A percentile compares a stretch with the other conserved stretches of the same genome.
Conservation (phyloP, 305 asterid species). For the Fraxinus paxiana region DNA sequence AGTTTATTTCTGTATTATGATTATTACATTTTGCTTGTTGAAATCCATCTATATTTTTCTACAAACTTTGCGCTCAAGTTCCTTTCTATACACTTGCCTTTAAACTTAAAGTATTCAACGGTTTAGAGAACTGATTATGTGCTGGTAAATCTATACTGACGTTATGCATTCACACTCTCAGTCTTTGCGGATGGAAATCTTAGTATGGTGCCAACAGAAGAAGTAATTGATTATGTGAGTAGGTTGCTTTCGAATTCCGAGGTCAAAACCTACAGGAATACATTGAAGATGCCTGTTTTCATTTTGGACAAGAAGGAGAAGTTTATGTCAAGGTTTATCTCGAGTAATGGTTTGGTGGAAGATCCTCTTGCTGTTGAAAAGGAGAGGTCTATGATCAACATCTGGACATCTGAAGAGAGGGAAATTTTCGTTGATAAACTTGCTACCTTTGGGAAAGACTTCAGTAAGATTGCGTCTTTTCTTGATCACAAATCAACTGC, state of each 20-base stretch:
- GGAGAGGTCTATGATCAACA: slow-evolving; percentile 65
- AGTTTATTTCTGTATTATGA: not conserved
- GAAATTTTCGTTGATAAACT: slow-evolving; percentile 78
- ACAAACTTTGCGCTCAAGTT: not conserved
- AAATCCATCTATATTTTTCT: not conserved
- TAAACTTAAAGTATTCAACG: not conserved
- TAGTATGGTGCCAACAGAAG: slow-evolving; percentile 51
- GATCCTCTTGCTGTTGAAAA: slow-evolving; percentile 77
- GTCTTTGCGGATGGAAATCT: slow-evolving; percentile 57
- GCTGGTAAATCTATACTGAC: slow-evolving; percentile 21
- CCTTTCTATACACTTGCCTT: not conserved
- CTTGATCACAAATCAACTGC: slow-evolving; percentile 78
- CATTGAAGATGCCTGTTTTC: slow-evolving; percentile 80
- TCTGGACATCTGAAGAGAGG: slow-evolving; percentile 75
- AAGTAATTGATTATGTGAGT: slow-evolving; percentile 48
- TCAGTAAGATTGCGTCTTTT: slow-evolving; percentile 71
- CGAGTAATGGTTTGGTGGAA: slow-evolving; percentile 76
- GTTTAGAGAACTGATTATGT: slow-evolving; percentile 14
- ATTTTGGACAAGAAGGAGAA: slow-evolving; percentile 67
- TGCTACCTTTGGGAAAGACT: slow-evolving; percentile 66
- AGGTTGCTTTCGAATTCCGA: slow-evolving; percentile 55
- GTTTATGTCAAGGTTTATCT: slow-evolving; percentile 57
- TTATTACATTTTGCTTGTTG: not conserved
- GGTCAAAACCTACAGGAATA: slow-evolving; percentile 56
- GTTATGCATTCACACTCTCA: slow-evolving; percentile 13